A percentile compares a stretch with the other conserved stretches of the same genome.
Conservation (phyloP, 2,329 filamentous ascomycete genomes). For the Hypoxylon sp. region DNA sequence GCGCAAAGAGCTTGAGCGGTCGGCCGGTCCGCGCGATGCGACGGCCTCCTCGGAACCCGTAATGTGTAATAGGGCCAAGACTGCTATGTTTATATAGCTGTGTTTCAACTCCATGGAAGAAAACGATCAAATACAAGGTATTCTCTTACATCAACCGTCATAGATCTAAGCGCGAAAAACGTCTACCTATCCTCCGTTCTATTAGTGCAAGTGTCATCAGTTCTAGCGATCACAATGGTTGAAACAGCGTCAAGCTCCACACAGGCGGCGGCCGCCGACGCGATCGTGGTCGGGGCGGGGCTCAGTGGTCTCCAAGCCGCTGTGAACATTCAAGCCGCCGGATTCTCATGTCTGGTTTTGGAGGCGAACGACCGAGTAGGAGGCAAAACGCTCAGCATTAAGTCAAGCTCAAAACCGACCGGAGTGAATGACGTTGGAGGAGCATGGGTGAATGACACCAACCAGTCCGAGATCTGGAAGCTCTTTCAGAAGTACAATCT, state of each 20-base stretch:
- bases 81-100: not conserved
- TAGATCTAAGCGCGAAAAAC: not conserved
- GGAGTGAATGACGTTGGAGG: slow-evolving; percentile 68
- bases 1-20: not conserved
- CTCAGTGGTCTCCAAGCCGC: slow-evolving; percentile 59
- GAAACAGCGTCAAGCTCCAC: not conserved
- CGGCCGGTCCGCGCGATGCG: not conserved
- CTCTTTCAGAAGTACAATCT: slow-evolving; percentile 60
- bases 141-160: not conserved
- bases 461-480: slow-evolving; percentile 62
- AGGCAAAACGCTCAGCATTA: slow-evolving; percentile 64
- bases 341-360: slow-evolving; percentile 61
- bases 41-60: slow-evolving; percentile 26
- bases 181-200: not conserved
- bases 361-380: slow-evolving; percentile 67
- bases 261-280: slow-evolving; percentile 37
- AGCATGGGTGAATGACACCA: slow-evolving; percentile 72
- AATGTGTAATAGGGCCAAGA: not conserved
- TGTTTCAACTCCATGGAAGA: not conserved
- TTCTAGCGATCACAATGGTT: not conserved
- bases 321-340: slow-evolving; percentile 53
- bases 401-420: slow-evolving; percentile 52
- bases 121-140: not conserved
- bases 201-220: not conserved
- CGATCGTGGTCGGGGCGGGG: slow-evolving; percentile 63